Conservation (phyloP, 768 basidiomycete species). For the Paxillus ammoniavirescens region DNA sequence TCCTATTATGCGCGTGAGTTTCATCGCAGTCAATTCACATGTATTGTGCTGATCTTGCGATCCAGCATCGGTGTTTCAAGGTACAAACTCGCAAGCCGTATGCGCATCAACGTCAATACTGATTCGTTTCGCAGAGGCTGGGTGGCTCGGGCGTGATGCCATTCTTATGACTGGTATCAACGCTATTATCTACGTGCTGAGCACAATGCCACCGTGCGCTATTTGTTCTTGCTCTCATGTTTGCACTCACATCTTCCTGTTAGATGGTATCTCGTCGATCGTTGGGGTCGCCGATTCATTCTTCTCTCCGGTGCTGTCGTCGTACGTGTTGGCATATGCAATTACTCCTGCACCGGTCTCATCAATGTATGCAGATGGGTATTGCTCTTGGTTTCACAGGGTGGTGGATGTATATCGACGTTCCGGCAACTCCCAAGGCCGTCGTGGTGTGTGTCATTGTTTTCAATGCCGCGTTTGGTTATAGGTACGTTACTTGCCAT, state of each 20-base stretch:
- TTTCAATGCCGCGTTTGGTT: conserved; percentile 94
- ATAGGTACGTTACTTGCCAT: conserved; percentile 46
- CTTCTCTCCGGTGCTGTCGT: conserved; percentile 82
- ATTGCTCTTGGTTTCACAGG: conserved; percentile 76
- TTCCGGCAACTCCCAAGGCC: conserved; percentile 78
- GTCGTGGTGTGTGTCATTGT: conserved; percentile 88
- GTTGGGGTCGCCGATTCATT: conserved; percentile 86
- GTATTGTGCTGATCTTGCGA: conserved; percentile 9
- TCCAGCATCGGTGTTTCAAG: conserved; percentile 87
- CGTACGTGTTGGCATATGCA: conserved; percentile 39
- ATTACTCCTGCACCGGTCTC: conserved; percentile 2
- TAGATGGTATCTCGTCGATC: conserved; percentile 93
- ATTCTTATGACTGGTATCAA: conserved; percentile 97
- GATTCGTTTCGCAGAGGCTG: conserved; percentile 62
- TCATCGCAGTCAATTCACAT: neutral
- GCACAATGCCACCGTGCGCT: conserved; percentile 81
- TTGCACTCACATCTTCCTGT: conserved; percentile 8
- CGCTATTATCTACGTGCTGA: conserved; percentile 73
- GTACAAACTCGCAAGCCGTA: conserved; percentile 35
- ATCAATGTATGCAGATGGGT: conserved; percentile 61
- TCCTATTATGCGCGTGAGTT: conserved; percentile 90
- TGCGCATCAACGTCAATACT: neutral
- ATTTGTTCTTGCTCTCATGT: neutral
- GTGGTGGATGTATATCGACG: conserved; percentile 92
- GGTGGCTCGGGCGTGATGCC: conserved; percentile 92